Evolutionary conservation across 2,329 filamentous ascomycete species (phyloP).

Genomic region (Dactylellina cionopaga): DNA sequence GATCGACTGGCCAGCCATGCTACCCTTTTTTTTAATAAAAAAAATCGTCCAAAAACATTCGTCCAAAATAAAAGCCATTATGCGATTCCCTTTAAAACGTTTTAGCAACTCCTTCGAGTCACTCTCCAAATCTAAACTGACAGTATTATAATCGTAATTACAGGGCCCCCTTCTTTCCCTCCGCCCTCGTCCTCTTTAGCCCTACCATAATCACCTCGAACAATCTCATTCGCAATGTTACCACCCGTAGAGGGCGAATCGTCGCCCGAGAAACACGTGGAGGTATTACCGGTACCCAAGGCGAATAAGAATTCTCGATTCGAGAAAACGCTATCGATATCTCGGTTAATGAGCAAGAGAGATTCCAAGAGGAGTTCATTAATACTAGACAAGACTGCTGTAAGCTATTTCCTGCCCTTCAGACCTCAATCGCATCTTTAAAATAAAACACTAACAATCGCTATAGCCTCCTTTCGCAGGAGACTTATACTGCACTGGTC

Average conservation of each 20-base stretch:
- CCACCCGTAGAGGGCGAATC: constrained; percentile 23
- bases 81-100: no score
- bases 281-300: constrained; percentile 26
- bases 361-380: constrained; percentile 50
- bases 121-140: no score
- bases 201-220: neutral
- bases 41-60: no score
- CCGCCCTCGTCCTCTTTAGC: constrained; percentile 2
- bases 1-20: no score
- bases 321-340: constrained; percentile 52
- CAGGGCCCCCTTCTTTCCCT: no score
- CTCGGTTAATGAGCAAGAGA: constrained; percentile 54
- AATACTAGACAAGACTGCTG: constrained; percentile 27
- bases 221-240: constrained; percentile 21
- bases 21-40: no score
- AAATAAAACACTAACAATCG: constrained; percentile 23
- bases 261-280: constrained; percentile 26
- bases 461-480: constrained; percentile 52
- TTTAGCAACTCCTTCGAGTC: no score
- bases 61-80: no score
- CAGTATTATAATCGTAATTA: no score
- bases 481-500: constrained; percentile 53
- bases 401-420: constrained; percentile 10
- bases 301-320: constrained; percentile 33
- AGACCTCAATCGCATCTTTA: constrained; percentile 11